phyloP scores from a whole-genome alignment of 2,329 filamentous ascomycete genomes.

The Ophiostoma perfectum region DNA sequence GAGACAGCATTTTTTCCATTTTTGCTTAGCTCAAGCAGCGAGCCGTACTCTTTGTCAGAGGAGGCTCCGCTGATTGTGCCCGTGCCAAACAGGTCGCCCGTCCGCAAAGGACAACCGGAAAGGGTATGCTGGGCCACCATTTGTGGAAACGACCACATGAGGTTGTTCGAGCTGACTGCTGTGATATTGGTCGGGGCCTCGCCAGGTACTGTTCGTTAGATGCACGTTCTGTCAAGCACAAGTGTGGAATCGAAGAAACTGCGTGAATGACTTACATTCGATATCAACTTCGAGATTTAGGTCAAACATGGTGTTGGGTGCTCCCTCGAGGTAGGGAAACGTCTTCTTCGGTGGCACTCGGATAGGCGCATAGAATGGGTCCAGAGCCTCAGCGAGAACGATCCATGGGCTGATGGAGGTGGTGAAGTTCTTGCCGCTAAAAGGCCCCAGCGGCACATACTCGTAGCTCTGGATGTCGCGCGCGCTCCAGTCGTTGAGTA shows the following conservation, averaged over 20 bases:
- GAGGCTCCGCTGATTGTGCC: constrained; percentile 62
- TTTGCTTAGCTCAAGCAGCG: constrained; percentile 43
- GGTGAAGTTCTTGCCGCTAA: constrained; percentile 79
- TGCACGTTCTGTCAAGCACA: too few species aligned
- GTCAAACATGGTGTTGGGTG: constrained; percentile 39
- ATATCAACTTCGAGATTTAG: constrained; percentile 21
- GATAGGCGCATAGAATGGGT: constrained; percentile 42
- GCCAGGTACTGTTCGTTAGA: background rate
- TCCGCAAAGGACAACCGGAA: constrained; percentile 67
- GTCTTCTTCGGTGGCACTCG: constrained; percentile 34
- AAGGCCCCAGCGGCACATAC: constrained; percentile 74
- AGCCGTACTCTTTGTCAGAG: constrained; percentile 34
- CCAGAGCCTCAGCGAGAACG: constrained; percentile 68
- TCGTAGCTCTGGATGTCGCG: constrained; percentile 81
- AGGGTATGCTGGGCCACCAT: constrained; percentile 79
- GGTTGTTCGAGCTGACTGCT: constrained; percentile 43
- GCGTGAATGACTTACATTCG: background rate
- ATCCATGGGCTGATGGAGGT: constrained; percentile 76
- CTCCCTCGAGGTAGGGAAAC: constrained; percentile 53
- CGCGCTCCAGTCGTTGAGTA: constrained; percentile 86
- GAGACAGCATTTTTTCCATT: constrained; percentile 40
- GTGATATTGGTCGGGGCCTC: constrained; percentile 26
- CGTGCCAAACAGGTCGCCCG: constrained; percentile 70
- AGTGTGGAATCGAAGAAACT: background rate
- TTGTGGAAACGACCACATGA: constrained; percentile 77